Base-by-base conservation (phyloP, 306 rosid genomes). In the Aeschynomene evenia region DNA sequence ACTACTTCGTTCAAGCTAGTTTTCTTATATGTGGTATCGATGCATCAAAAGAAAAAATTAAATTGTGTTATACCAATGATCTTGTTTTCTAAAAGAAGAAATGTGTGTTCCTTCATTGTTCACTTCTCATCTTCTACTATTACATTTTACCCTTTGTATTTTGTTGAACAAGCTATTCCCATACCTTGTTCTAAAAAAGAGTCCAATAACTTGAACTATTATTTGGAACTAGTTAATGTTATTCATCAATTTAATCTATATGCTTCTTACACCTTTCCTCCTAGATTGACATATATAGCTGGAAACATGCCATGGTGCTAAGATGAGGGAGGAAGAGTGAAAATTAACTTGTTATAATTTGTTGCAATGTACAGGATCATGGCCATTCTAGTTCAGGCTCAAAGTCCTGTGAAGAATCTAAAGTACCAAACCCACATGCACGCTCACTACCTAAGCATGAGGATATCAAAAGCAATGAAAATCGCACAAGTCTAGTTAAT, bases 331-430 rank as follows among this genome's bases (percentile, higher is more conserved):
- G 16, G 23, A 11, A 56, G 46, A n/a, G 13, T 54, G 8, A 63
- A 67, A 60, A 55, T 11, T 24, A 31, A 4, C 19, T 76, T 37
- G 33, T 42, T 34, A 68, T 71, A 53, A 58, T 58, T 18, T 24
- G 29, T 76, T 71, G 60, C 57, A 18, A 54, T 73, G 77, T 79
- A 77, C 90, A 93, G 98, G 91, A 84, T 34, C 78, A 48, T 59
- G 82, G 70, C 63, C 84, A 56, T 66, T 73, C 82, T 29, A 52
- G 79, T 61, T 53, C 82, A 63, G 75, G 82, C 71, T 55, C 87
- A 28, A 79, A 72, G 72, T 78, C 87, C 34, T 80, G 57, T 39
- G 72, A 71, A 68, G 75, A 87, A 61, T 53, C 15, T 66, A 48
- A 73, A 46, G 28, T 18, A 73, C 68, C 84, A 48, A 80, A 46